Base-by-base conservation (phyloP, 345 rosid species). In the Anacardium occidentale region DNA sequence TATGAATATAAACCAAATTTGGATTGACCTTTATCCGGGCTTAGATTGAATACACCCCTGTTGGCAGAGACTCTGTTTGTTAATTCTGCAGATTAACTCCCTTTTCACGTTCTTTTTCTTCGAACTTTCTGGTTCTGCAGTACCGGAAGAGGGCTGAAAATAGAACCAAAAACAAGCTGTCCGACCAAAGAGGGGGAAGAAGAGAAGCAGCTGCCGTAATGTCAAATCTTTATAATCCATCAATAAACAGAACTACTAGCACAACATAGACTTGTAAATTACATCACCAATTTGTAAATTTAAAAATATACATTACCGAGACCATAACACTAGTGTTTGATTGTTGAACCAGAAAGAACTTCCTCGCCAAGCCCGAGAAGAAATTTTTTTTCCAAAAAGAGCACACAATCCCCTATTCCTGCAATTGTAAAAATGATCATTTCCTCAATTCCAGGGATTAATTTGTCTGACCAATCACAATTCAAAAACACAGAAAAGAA, bases 381-480 rank as follows among this genome's bases (percentile, higher is more conserved):
- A 59, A 70, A 11, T 42, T 15, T 40, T 22, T n/a, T 14, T 68
- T 55, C 62, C 50, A 42, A 15, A 68, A 45, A 14, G 45, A 47
- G 29, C 25, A 2, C 47, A 58, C 14, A 4, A 29, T 25, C 32
- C 58, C 32, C 44, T 15, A 71, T 45, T 71, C 74, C 74, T 61
- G 74, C 66, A 61, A 34, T 57, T 10, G 21, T 2, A 62, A 59
- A 50, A 61, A 48, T 21, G 34, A 15, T n/a, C 9, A 44, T 24
- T 25, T 47, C 45, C 26, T 70, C 14, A 8, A n/a, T 13, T 21
- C 3, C 56, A 47, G 2, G 14, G 32, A 59, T 42, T 59, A n/a
- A 47, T 59, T 17, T 29, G 13, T 13, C 14, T 24, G 11, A 7
- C 20, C 9, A 26, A 21, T 64, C 22, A 24, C 40, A 65, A 47